These are phyloP conservation scores for Wickerhamiella pararugosa DNA, from an alignment of 1,139 yeast species.

Conservation along the genomic window DNA sequence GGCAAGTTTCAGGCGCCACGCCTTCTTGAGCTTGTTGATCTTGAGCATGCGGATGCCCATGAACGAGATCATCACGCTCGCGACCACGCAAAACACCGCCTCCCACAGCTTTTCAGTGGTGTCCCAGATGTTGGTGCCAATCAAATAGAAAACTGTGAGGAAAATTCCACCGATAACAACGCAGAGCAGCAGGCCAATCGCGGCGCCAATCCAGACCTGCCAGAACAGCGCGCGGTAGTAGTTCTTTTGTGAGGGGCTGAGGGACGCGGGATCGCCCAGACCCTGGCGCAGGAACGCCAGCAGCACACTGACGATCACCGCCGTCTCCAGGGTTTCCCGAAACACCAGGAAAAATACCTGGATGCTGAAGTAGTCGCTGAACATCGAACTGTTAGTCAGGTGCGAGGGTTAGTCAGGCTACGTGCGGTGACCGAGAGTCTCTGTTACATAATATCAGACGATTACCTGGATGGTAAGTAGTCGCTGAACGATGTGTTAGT, in stretches of 20 bases:
- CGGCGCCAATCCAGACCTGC: conserved; percentile 82
- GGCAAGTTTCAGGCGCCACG: conserved; percentile 68
- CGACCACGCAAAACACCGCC: conserved; percentile 69
- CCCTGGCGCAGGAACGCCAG: conserved; percentile 67
- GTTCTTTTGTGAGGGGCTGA: conserved; percentile 26
- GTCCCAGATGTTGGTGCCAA: conserved; percentile 72
- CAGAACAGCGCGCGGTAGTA: conserved; percentile 40
- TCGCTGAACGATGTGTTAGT: no score
- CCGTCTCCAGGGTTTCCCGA: conserved; percentile 78
- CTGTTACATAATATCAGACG: no score
- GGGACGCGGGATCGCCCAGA: conserved; percentile 17
- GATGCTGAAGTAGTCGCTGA: conserved; percentile 33
- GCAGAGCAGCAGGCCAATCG: conserved; percentile 59
- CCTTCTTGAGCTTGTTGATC: conserved; percentile 71
- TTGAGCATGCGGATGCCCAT: conserved; percentile 84
- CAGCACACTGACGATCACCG: conserved; percentile 70
- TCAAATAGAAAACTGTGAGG: conserved; percentile 56
- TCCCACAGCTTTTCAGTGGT: conserved; percentile 83
- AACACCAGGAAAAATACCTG: conserved; percentile 79
- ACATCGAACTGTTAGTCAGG: conserved; percentile 2
- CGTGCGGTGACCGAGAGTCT: no score
- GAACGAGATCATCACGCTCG: conserved; percentile 64
- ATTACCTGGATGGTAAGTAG: no score
- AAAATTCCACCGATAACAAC: conserved; percentile 60
- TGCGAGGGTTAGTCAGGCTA: no score